phyloP scores from a whole-genome alignment of 1,139 yeast genomes.

The Scheffersomyces illinoinensis region DNA sequence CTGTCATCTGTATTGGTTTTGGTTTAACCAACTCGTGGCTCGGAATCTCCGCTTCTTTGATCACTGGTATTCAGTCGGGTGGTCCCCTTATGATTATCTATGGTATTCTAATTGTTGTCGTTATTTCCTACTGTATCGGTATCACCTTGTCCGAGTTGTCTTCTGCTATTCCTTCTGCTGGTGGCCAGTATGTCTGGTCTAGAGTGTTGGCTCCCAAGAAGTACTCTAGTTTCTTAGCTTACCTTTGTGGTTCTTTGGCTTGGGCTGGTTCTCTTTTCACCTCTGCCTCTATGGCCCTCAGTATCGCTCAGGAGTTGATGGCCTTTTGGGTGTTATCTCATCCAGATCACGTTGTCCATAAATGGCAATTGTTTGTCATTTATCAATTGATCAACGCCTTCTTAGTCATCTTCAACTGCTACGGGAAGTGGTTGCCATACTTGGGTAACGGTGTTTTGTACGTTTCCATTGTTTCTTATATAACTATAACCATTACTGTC shows the following conservation, averaged over 20 bases:
- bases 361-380: slow-evolving; percentile 62
- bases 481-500: slow-evolving; percentile 56
- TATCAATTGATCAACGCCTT: slow-evolving; percentile 44
- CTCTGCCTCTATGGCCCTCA: slow-evolving; percentile 58
- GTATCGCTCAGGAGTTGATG: slow-evolving; percentile 52
- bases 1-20: slow-evolving; percentile 63
- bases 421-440: slow-evolving; percentile 56
- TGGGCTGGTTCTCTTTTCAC: slow-evolving; percentile 64
- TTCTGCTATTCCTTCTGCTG: slow-evolving; percentile 63
- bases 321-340: slow-evolving; percentile 55
- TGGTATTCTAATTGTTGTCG: slow-evolving; percentile 65
- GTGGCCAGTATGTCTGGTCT: slow-evolving; percentile 71
- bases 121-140: slow-evolving; percentile 51
- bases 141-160: slow-evolving; percentile 54
- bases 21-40: slow-evolving; percentile 73
- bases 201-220: slow-evolving; percentile 53
- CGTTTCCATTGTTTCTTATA: slow-evolving; percentile 53
- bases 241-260: slow-evolving; percentile 57
- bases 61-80: slow-evolving; percentile 64
- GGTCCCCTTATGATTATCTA: slow-evolving; percentile 69
- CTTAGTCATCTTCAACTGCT: slow-evolving; percentile 54
- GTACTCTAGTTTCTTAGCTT: slow-evolving; percentile 52
- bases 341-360: slow-evolving; percentile 41
- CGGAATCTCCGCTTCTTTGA: slow-evolving; percentile 64
- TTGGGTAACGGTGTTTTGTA: slow-evolving; percentile 56